Evolutionary conservation across 208 protist genomes (phyloP).

Genomic region (Trypanosoma mega): DNA sequence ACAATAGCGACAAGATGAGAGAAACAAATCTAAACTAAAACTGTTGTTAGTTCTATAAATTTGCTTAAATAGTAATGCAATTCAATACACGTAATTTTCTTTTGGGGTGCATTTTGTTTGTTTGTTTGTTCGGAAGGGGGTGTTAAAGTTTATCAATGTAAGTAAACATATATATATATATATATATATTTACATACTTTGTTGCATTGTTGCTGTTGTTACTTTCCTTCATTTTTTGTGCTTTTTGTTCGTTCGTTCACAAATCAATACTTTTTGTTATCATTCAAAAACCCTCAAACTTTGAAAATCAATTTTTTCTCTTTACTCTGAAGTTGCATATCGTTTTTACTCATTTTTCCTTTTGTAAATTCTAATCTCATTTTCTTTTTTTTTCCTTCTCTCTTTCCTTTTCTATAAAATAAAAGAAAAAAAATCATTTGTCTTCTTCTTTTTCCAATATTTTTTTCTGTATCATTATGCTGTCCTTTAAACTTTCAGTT

Average conservation of each 20-base stretch:
- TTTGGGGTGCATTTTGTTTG: too few species aligned
- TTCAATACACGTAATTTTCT: too few species aligned
- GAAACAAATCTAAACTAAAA: too few species aligned
- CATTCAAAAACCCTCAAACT: background rate
- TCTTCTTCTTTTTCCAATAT: background rate
- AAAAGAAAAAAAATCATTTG: constrained; percentile 5
- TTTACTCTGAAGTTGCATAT: background rate
- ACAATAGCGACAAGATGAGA: background rate
- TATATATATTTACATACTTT: background rate
- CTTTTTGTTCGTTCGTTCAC: background rate
- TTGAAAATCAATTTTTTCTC: background rate
- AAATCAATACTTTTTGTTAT: background rate
- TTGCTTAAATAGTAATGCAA: too few species aligned
- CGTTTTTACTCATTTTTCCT: background rate
- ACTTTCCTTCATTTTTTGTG: background rate
- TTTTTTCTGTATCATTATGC: too few species aligned
- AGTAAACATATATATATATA: constrained; percentile 12
- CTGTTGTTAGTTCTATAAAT: too few species aligned
- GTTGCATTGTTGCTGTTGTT: constrained; percentile 10
- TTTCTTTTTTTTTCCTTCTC: background rate
- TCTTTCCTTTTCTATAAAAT: background rate
- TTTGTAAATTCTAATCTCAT: background rate
- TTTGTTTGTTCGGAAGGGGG: background rate
- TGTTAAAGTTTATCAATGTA: background rate
- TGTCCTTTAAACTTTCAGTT: too few species aligned